Base-by-base conservation (phyloP, 129 eudicot species). In the Deinandra increscens region DNA sequence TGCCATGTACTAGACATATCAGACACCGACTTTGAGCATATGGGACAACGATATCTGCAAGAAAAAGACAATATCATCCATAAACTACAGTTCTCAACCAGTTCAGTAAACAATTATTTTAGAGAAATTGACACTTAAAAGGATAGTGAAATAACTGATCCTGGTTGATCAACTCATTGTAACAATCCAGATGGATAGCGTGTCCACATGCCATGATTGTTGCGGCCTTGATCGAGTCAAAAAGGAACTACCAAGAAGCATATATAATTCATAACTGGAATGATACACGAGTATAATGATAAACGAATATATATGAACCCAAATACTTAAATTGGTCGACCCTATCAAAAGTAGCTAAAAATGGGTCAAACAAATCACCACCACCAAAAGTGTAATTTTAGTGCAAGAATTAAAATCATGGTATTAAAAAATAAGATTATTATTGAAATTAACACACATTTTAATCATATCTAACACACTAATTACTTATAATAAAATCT, bases 31-130 rank as follows among this genome's bases (percentile, higher is more conserved):
- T 88, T 92, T 73, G 84, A 92, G 86, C 98, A 92, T 36, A 92
- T 84, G 66, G 98, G 98, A 77, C 98, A 92, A 56, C 96, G 96
- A 43, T 92, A 92, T 81, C 98, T 92, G 75, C 53, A 76, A 59
- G 54, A 62, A 15, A 54, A 65, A 58, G 19, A 34, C 42, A 69
- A 15, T 9, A 29, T 12, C 54, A 55, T 62, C 44, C 58, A 54
- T 38, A 51, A 63, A 39, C 36, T 36, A 64, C 49, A 38, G 56
- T n/a, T 33, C 18, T 2, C 41, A 44, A 73, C 68, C 75, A 58
- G 64, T 22, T 54, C 9, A 12, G 41, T 12, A 58, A 26, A 58
- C 15, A 6, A 61, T 19, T 51, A 54, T 18, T 31, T 18, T 50
- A 54, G 70, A 13, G n/a, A 22, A 59, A 60, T 20, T 20, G 4